Base-by-base conservation (phyloP, 805 yeast species). In the Debaryomyces tyrocola region DNA sequence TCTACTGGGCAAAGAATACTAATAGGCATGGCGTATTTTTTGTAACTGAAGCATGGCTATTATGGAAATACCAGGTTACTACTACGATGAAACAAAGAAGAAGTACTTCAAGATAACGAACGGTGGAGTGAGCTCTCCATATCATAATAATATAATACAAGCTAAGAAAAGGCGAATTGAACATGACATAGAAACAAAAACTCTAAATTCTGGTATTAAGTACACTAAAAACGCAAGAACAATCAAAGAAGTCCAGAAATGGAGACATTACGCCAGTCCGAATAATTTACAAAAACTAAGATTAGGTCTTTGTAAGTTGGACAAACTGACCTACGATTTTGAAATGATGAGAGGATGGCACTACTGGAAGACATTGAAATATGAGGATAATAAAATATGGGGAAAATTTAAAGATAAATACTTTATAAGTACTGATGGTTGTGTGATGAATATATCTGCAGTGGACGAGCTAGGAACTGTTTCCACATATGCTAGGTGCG, bases 81-180 rank as follows among this genome's bases (percentile, higher is more conserved):
- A 55, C 46, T 65, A 37, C 36, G 70, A 65, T 41, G 55, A 44
- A 29, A 50, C 41, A 20, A 55, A 50, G 37, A 52, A 54, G 12
- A 54, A 55, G 40, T 65, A 63, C 47, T 65, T 65, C 52, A 58
- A 58, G 42, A 58, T 65, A 17, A 51, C 53, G 21, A 64, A 64
- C 38, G 70, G 69, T 4, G 63, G 45, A 17, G 24, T 43, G 8
- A 44, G 45, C 27, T 10, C 36, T 3, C 58, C 42, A 12, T 64
- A 64, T 46, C 60, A 63, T 38, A 64, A 63, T 46, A 64, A 61
- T 34, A 17, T 52, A 2, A 53, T 63, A 9, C 59, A 54, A 40
- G 58, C 58, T 4, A 49, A 53, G 38, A 50, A 53, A 37, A 45
- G 69, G 33, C 52, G 38, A 31, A 37, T 35, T 18, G 33, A 39